Percentiles rank a stretch among this genome's conserved stretches.
Conservation (phyloP, 805 yeast genomes). For the Tetrapisispora nanseiensis region DNA sequence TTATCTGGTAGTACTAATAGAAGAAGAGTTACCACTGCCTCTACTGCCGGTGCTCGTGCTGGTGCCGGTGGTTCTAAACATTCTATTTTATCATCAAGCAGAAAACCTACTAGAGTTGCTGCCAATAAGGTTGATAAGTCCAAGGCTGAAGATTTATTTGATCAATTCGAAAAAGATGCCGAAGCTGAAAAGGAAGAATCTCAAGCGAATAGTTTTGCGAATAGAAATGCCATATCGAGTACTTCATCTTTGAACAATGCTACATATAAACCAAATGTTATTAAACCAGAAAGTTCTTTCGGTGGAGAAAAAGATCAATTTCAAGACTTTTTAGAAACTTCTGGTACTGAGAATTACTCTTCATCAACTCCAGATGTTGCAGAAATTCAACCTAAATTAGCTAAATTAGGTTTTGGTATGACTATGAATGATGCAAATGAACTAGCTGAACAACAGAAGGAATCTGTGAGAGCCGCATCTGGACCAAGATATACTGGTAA, state of each 20-base stretch:
- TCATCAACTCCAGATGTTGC: slow-evolving; percentile 13
- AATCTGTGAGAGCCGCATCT: slow-evolving; percentile 34
- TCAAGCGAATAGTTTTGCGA: slow-evolving; percentile 9
- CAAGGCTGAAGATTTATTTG: slow-evolving; percentile 42
- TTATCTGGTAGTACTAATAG: slow-evolving; percentile 23
- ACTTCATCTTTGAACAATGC: slow-evolving; percentile 21
- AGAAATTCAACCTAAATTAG: slow-evolving; percentile 53
- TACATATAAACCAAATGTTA: slow-evolving; percentile 5
- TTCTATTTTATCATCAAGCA: slow-evolving; percentile 43
- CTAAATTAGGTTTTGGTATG: slow-evolving; percentile 88
- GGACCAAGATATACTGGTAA: slow-evolving; percentile 64
- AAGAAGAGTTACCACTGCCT: slow-evolving; percentile 15
- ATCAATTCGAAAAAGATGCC: slow-evolving; percentile 68
- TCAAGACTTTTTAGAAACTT: slow-evolving; percentile 10
- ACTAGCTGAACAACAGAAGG: slow-evolving; percentile 33
- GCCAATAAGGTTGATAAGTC: slow-evolving; percentile 49
- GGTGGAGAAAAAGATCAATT: slow-evolving; percentile 8
- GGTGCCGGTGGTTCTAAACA: slow-evolving; percentile 30
- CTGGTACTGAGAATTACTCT: slow-evolving; percentile 5
- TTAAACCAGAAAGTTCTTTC: slow-evolving; percentile 3
- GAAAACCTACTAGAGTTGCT: slow-evolving; percentile 46
- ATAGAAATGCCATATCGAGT: slow-evolving; percentile 19
- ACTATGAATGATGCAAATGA: slow-evolving; percentile 49
- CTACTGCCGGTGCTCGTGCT: slow-evolving; percentile 4
- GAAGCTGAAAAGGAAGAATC: slow-evolving; percentile 67